Evolutionary conservation across 148 eudicot species (phyloP).

Genomic region (Nepenthes mirabilis): DNA sequence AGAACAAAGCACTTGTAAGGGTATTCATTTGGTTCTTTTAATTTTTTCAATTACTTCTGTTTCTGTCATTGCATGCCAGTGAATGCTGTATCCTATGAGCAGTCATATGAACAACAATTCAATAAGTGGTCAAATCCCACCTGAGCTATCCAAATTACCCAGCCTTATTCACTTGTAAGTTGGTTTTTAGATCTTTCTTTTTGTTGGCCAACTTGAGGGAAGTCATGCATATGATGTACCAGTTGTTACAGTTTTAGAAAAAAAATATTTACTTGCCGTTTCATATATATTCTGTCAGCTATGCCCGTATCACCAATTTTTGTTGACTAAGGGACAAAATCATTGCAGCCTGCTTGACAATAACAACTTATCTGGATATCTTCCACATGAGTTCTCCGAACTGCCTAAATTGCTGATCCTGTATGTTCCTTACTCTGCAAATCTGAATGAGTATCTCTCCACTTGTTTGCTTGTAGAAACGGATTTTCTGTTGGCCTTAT

Average conservation of each 20-base stretch:
- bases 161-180: not conserved
- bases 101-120: conserved; percentile 2
- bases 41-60: not conserved
- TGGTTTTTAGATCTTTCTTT: not conserved
- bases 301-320: no score
- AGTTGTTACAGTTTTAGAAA: no score
- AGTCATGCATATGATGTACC: no score
- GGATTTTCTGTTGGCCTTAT: no score
- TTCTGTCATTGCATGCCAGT: not conserved
- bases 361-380: conserved; percentile 72
- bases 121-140: conserved; percentile 1
- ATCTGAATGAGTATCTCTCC: not conserved
- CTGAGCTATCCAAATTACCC: not conserved
- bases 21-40: not conserved
- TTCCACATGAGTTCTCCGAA: conserved; percentile 61
- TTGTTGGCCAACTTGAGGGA: not conserved
- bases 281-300: no score
- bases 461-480: no score
- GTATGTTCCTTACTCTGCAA: conserved; percentile 28
- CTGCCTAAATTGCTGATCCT: conserved; percentile 50
- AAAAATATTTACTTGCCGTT: no score
- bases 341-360: conserved; percentile 67
- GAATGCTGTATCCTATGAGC: not conserved
- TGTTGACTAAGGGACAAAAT: no score
- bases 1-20: conserved; percentile 70